Base-by-base conservation (phyloP, 208 protist species). In the Acanthamoeba healyi region DNA sequence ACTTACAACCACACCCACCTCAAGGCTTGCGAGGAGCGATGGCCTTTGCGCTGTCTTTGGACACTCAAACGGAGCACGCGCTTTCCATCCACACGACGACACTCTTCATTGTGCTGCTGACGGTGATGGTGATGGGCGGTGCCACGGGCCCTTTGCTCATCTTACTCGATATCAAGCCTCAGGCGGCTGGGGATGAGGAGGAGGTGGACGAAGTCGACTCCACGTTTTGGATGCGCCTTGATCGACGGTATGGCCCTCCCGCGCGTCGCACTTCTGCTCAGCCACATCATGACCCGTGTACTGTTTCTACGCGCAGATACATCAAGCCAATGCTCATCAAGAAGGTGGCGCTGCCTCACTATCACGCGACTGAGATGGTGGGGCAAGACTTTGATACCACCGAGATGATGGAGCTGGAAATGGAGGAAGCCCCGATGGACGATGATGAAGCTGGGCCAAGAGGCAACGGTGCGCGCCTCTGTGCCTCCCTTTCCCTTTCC, bases 21-120 rank as follows among this genome's bases (percentile, higher is more conserved):
- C n/a, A 7, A 67, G 96, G 96, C 15, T 90, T 97, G 86, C 93
- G 96, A 32, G 96, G 96, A 17, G 96, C 95, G 49, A 95, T 97
- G 46, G 96, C 96, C 6, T 97, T 97, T 93, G 95, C 93, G 4
- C 92, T 97, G 0, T 74, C 95, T 1, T 46, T 97, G 36, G 42
- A 92, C 42, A 44, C n/a, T 15, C n/a, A 91, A 19, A 84, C 92
- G 29, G 40, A 56, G 29, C 26, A 89, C 40, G 67, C 29, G 10
- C 32, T 44, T 38, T 46, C 77, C 40, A 79, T 95, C 40, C 56
- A 91, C 94, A 81, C 67, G 36, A 91, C 88, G 24, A 96, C 95
- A 29, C 58, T 95, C 24, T 22, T 93, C 32, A 79, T 96, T 17
- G 92, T 95, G 4, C 5, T 94, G 38, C 90, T 96, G 44, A 96